Conservation (phyloP, 2,329 filamentous ascomycete genomes). For the Daldinia eschscholtzii region DNA sequence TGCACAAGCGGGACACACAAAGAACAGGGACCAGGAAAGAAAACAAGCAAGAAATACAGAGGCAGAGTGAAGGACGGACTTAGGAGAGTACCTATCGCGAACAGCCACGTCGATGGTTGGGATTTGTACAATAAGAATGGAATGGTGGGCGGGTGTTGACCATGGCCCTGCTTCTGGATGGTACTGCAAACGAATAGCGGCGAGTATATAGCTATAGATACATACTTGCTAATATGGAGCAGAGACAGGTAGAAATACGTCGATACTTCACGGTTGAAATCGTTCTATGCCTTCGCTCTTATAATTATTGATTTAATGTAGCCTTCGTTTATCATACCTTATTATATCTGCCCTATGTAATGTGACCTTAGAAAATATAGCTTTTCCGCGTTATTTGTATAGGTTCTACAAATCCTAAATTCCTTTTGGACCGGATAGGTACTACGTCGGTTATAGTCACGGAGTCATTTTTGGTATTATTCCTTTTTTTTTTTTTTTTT, state of each 20-base stretch:
- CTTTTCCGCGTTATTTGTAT: too few relatives aligned
- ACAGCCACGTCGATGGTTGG: conserved; percentile 11
- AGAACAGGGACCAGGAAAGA: conserved; percentile 18
- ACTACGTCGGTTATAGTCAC: too few relatives aligned
- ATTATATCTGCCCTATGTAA: background rate
- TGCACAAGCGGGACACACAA: conserved; percentile 23
- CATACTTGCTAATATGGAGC: conserved; percentile 29
- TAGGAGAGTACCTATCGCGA: conserved; percentile 19
- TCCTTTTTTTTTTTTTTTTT: too few relatives aligned
- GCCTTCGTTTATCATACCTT: background rate
- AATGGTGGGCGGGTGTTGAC: background rate
- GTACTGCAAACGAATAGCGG: conserved; percentile 29
- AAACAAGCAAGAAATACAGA: conserved; percentile 13
- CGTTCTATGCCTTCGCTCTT: background rate
- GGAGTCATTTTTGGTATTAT: too few relatives aligned
- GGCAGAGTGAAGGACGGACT: conserved; percentile 8
- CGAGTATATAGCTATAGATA: conserved; percentile 29
- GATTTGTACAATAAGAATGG: conserved; percentile 29
- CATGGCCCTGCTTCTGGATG: conserved; percentile 17
- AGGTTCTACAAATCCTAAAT: too few relatives aligned
- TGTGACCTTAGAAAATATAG: too few relatives aligned
- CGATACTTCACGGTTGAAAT: conserved; percentile 22
- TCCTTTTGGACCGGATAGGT: too few relatives aligned
- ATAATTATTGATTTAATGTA: background rate
- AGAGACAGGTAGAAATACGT: conserved; percentile 33